Base-by-base conservation (phyloP, 306 rosid species). In the Nissolia schottii region DNA sequence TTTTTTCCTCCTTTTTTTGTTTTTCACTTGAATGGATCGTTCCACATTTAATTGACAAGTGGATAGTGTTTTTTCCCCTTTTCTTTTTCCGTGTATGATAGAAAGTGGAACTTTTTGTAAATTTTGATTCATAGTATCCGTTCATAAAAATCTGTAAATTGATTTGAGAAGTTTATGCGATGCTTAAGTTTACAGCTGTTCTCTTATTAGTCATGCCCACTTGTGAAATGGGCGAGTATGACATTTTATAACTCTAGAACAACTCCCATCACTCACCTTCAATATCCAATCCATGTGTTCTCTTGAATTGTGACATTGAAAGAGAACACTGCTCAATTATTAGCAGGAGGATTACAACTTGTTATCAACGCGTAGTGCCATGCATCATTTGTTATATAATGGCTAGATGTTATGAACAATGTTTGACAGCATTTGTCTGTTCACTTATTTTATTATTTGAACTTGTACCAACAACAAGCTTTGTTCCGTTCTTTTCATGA, bases 141-240 rank as follows among this genome's bases (percentile, higher is more conserved):
- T 57, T 79, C 25, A 66, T 34, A 55, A 76, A 67, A 74, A 22
- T 29, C 55, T 79, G 82, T 76, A 80, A 46, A 80, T 79, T 79
- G 43, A 70, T 62, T n/a, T 67, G 75, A 72, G 71, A 80, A 72
- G 15, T 55, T 56, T 71, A 50, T 68, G 78, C 53, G 77, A 75
- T 28, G 19, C 24, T 22, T 54, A 20, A 32, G 58, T 43, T 46
- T 34, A 40, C 77, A 50, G 53, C 66, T 70, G 66, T 56, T 54
- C 4, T 57, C 14, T 32, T 64, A 37, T 35, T 34, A 79, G 71
- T 59, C 71, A 56, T 72, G 50, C 41, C 63, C 41, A 70, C 64
- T 48, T 48, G 62, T 50, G 54, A 59, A 70, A 78, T 66, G 71
- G 19, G 70, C 15, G 25, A 49, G 8, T 22, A 67, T 67, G 63